Percentiles rank a stretch among this genome's conserved stretches.
phyloP scores from a whole-genome alignment of 2,329 filamentous ascomycete genomes.

The Pestalotiopsis sp. region DNA sequence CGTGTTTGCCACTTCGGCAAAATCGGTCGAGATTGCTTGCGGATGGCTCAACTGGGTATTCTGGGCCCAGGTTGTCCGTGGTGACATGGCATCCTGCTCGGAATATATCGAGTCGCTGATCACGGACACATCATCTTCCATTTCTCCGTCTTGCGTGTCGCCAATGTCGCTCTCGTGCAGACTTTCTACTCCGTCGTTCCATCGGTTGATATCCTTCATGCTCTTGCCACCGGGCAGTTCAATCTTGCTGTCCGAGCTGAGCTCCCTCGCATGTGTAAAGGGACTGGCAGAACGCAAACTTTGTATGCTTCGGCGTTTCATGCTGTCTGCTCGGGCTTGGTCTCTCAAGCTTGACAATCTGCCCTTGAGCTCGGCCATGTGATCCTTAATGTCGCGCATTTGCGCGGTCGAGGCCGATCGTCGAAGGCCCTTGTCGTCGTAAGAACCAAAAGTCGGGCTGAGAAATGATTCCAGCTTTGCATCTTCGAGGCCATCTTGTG shows the following conservation, averaged over 20 bases:
- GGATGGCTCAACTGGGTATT: conserved; percentile 12
- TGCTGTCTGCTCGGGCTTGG: conserved; percentile 75
- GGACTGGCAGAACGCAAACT: conserved; percentile 76
- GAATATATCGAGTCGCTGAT: conserved; percentile 26
- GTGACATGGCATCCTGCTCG: conserved; percentile 25
- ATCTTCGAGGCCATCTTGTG: conserved; percentile 26
- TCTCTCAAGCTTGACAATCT: conserved; percentile 81
- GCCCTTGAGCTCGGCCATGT: conserved; percentile 83
- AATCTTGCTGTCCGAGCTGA: conserved; percentile 11
- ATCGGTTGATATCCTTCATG: conserved; percentile 5
- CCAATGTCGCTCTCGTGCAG: conserved; percentile 1
- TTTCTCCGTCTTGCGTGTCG: neutral
- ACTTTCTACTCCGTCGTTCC: conserved; percentile 3
- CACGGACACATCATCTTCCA: conserved; percentile 28
- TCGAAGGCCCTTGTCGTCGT: conserved; percentile 51
- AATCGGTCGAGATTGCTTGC: conserved; percentile 1
- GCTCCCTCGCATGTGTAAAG: conserved; percentile 66
- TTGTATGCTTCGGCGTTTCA: conserved; percentile 76
- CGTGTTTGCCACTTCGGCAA: conserved; percentile 7
- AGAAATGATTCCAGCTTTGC: conserved; percentile 39
- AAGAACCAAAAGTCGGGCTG: conserved; percentile 47
- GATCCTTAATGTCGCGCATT: conserved; percentile 74
- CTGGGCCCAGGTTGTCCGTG: conserved; percentile 21
- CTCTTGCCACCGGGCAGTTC: neutral
- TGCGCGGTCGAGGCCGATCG: conserved; percentile 74